These are phyloP conservation scores for Hypomyces rosellus DNA, from an alignment of 2,329 filamentous ascomycete genomes.

Conservation along the genomic window DNA sequence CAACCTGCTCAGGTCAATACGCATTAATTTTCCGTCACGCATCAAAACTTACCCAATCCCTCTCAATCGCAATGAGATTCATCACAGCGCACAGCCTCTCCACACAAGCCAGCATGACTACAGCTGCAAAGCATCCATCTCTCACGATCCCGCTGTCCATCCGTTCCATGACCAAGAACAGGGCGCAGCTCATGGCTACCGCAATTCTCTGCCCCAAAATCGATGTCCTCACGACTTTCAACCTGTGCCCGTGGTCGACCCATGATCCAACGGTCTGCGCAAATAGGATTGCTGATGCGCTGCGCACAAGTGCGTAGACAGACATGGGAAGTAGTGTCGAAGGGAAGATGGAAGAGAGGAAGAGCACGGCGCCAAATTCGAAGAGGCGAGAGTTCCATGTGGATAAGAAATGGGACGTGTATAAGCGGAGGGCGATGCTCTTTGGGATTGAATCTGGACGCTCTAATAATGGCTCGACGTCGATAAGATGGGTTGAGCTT, in stretches of 20 bases:
- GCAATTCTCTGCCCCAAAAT: constrained; percentile 39
- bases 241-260: constrained; percentile 50
- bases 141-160: neutral
- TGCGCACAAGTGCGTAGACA: constrained; percentile 60
- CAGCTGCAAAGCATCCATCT: constrained; percentile 21
- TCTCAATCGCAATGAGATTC: constrained; percentile 63
- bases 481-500: no score
- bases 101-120: constrained; percentile 53
- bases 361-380: constrained; percentile 56
- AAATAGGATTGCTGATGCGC: constrained; percentile 50
- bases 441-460: no score
- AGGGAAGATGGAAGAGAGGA: constrained; percentile 49
- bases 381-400: constrained; percentile 60
- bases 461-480: no score
- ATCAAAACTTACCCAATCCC: constrained; percentile 53
- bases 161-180: constrained; percentile 26
- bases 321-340: constrained; percentile 60
- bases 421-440: constrained; percentile 31
- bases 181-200: constrained; percentile 41
- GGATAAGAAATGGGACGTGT: constrained; percentile 54
- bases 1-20: constrained; percentile 16
- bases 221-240: constrained; percentile 44
- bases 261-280: constrained; percentile 51
- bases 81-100: constrained; percentile 62
- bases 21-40: neutral